Evolutionary conservation across 139 green algal species (phyloP), one percentile per base, ranked within the genome.

Genomic region (Chlamydomonas schloesseri): DNA sequence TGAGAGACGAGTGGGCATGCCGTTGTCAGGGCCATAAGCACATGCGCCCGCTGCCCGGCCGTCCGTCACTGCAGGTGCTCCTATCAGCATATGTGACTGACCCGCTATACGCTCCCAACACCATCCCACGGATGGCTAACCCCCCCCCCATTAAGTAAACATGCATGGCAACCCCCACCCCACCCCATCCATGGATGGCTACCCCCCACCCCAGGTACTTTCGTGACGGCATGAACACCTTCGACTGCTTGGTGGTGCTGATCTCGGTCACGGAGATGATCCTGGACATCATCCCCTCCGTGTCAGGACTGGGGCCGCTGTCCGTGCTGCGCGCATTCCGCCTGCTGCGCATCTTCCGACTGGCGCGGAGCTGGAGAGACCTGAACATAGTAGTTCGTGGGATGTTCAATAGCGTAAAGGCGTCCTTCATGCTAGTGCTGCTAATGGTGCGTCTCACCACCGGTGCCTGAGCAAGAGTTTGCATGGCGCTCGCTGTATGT

Each of bases 341-440:
- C 24, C 84, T 98, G 70, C 86, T 97, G 68, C 86, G 95, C 23
- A 76, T 98, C 10, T 96, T 98, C 87, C 92, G 93, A 53, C 88
- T 95, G 37, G 91, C 92, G 34, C 82, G 91, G 60, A 88, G 37
- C 53, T 96, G 94, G 93, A 86, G 92, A 28, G 83, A 94, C 82
- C 94, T 97, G 1, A 94, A 96, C 86, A 88, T 90, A 28, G 94
- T 96, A 73, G 91, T 97, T 64, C 83, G 69, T 24, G 93, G 91
- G n/a, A 92, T 96, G 14, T 85, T 95, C 71, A 83, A 71, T 37
- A 93, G 87, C 37, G 37, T 97, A 23, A 65, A 53, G 65, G 78
- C 78, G 10, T 84, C 78, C 64, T 65, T 65, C 26, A 74, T 74
- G 71, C 87, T 97, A 26, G 91, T 87, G 28, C 83, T 93, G 29